Evolutionary conservation across 2,329 filamentous ascomycete species (phyloP), one percentile per base, ranked within the genome.

Genomic region (Penicillium sp.): DNA sequence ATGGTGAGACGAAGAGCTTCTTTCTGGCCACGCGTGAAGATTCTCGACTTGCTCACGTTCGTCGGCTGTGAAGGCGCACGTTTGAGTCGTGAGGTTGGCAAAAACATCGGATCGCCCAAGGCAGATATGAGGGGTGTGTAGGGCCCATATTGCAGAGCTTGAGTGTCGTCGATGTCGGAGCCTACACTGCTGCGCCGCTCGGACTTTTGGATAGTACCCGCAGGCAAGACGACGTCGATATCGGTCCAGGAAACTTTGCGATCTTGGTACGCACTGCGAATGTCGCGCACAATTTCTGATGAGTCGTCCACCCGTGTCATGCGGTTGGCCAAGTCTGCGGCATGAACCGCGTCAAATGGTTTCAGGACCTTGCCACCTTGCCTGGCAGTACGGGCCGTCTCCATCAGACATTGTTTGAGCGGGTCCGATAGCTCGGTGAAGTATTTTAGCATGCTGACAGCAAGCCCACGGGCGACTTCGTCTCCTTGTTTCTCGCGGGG

Each of bases 401-500:
- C 71, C 46, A 77, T 82, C 68, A 95, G 79, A 53, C 83, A 79
- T 61, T 78, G 78, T 75, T 89, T 95, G 65, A 90, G 85, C 32
- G 80, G 76, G 47, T 87, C 81, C 20, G 91, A 84, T 45, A 98
- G 78, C 72, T 97, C 92, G 53, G 82, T 81, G 67, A 96, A 97
- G 77, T 96, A 98, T 69, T 95, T 96, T 76, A 86, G 87, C 59
- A 98, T 78, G 49, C 89, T 90, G 70, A 97, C 95, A 42, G 92
- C 93, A 48, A 98, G 79, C 15, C 87, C 93, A 40, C 93, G 85
- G 72, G 87, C 95, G 57, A 95, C 79, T 71, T 97, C 92, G 68
- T 97, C 92, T 63, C 92, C 92, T 75, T 97, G 93, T 71, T 91
- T 90, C 67, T 96, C 92, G 66, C 90, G 86, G 37, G 93, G 90